Percentiles rank a stretch among this genome's conserved stretches.
phyloP scores from a whole-genome alignment of 495 filamentous ascomycete genomes.

The Glonium stellatum region DNA sequence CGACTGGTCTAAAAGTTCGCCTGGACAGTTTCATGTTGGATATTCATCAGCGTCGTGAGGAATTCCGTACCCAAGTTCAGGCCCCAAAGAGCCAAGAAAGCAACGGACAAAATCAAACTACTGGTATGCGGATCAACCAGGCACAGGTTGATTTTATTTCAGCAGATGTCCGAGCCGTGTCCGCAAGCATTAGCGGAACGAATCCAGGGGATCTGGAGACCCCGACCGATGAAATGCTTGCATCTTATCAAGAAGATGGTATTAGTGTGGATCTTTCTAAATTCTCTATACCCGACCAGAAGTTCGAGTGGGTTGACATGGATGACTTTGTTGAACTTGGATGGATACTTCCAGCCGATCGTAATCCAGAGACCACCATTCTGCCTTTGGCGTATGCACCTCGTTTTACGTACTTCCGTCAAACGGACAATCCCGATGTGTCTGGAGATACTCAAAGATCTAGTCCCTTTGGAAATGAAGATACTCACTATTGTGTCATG shows the following conservation, averaged over 20 bases:
- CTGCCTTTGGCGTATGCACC: conserved; percentile 86
- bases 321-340: conserved; percentile 98
- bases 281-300: conserved; percentile 90
- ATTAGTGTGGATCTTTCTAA: conserved; percentile 66
- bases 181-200: conserved; percentile 78
- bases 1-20: conserved; percentile 87
- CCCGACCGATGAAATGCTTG: conserved; percentile 51
- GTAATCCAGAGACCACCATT: conserved; percentile 88
- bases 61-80: conserved; percentile 67
- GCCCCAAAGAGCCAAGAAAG: conserved; percentile 46
- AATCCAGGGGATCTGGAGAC: conserved; percentile 64
- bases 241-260: conserved; percentile 48
- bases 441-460: conserved; percentile 61
- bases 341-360: conserved; percentile 86
- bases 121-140: conserved; percentile 88
- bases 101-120: conserved; percentile 68
- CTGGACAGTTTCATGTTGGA: conserved; percentile 95
- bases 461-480: conserved; percentile 85
- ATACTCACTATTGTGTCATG: conserved; percentile 92
- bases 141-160: conserved; percentile 86
- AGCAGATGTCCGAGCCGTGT: conserved; percentile 88
- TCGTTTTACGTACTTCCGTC: conserved; percentile 91
- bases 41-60: conserved; percentile 87
- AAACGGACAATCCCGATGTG: conserved; percentile 82
- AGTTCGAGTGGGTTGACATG: conserved; percentile 96